Base-by-base conservation (phyloP, 2,329 filamentous ascomycete genomes). In the Westerdykella aurantiaca region DNA sequence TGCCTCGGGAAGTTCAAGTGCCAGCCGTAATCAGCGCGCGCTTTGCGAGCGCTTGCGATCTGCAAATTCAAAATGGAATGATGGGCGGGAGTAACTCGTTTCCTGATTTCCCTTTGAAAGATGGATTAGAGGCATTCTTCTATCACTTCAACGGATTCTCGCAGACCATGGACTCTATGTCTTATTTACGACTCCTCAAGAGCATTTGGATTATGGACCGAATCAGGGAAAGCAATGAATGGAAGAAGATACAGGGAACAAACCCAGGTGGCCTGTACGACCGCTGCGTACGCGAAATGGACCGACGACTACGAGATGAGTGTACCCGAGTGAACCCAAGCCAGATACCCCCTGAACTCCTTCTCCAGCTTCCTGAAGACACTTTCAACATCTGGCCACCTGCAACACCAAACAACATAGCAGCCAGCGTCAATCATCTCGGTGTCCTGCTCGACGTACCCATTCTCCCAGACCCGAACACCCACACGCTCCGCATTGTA, bases 201-300 rank as follows among this genome's bases (percentile, higher is more conserved):
- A 41, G 41, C 23, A 42, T 51, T 2, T 51, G 46, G 49, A 43
- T 51, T 10, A 49, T 51, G 42, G 44, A 47, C 23, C 25, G 29
- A 6, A 41, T 51, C 14, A n/a, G 38, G 31, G 37, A 39, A 22
- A 49, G 49, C 18, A 23, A 43, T 14, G 41, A 45, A 11, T 45
- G 46, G 40, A 14, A 25, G 2, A 44, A 37, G 29, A 34, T 46
- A 6, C 43, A 49, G 23, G 37, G 38, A 25, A 41, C 14, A 16
- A 46, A 40, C 29, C 46, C 46, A 3, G 46, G 46, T 16, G 41
- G 43, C 5, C 38, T 49, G 6, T 45, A 49, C 18, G 46, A 49
- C 21, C 29, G 41, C 25, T 49, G 46, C 23, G 35, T 49, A 2
- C 33, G 41, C 25, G 46, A 44, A 31, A 43, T 40, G 38, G 43